Conservation (phyloP, 441 rosid genomes). For the Daphne laureola region DNA sequence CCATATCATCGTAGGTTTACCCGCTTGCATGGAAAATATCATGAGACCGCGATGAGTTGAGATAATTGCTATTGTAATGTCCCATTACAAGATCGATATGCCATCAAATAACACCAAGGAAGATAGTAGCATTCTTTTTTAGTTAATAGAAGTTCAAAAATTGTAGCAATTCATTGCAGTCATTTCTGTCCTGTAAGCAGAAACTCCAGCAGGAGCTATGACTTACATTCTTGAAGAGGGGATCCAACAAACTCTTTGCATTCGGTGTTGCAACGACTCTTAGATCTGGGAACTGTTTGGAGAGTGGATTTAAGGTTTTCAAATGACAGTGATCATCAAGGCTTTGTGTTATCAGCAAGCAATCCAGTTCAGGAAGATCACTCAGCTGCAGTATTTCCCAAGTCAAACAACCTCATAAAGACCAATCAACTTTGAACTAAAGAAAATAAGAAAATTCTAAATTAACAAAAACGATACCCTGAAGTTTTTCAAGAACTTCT, state of each 20-base stretch:
- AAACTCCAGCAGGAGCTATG: neutral
- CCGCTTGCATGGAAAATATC: too few species aligned
- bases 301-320: slow-evolving; percentile 68
- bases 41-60: too few species aligned
- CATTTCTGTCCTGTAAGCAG: too few species aligned
- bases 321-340: slow-evolving; percentile 93
- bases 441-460: neutral
- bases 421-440: neutral
- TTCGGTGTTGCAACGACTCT: slow-evolving; percentile 77
- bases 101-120: too few species aligned
- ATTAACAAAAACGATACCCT: slow-evolving; percentile 32
- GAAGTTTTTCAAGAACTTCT: slow-evolving; percentile 58
- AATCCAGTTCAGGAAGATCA: slow-evolving; percentile 71
- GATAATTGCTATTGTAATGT: too few species aligned
- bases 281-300: slow-evolving; percentile 44
- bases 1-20: too few species aligned
- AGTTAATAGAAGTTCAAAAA: too few species aligned
- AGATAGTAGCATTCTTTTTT: too few species aligned
- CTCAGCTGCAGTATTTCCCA: slow-evolving; percentile 50
- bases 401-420: slow-evolving; percentile 2
- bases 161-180: too few species aligned
- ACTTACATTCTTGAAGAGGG: slow-evolving; percentile 67
- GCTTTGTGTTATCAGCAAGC: slow-evolving; percentile 84
- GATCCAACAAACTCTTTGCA: slow-evolving; percentile 75
- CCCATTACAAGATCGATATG: too few species aligned